phyloP scores from a whole-genome alignment of 345 rosid genomes.

The Melastoma malabathricum region DNA sequence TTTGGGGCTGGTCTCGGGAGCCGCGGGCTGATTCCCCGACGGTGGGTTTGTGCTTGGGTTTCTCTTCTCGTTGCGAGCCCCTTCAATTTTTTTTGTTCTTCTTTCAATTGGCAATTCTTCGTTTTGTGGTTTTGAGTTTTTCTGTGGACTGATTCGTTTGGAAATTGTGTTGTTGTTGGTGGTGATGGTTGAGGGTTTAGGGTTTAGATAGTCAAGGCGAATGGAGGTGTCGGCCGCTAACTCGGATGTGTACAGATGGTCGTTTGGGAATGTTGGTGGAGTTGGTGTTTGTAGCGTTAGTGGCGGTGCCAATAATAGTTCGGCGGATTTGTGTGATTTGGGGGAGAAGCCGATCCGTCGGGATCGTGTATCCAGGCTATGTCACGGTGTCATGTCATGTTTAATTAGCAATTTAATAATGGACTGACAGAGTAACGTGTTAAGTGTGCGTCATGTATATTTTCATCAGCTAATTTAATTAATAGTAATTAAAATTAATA shows the following conservation, averaged over 20 bases:
- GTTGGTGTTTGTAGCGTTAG: slow-evolving; percentile 13
- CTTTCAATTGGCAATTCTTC: neutral
- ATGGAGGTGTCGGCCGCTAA: slow-evolving; percentile 64
- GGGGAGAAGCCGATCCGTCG: too few species aligned
- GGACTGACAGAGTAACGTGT: too few species aligned
- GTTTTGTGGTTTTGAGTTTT: slow-evolving; percentile 5
- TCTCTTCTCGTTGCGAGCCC: neutral
- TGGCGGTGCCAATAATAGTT: slow-evolving; percentile 15
- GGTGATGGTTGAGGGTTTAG: slow-evolving; percentile 25
- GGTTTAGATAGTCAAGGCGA: slow-evolving; percentile 38
- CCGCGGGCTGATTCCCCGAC: slow-evolving; percentile 17
- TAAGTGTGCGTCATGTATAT: too few species aligned
- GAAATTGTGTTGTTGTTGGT: slow-evolving; percentile 1
- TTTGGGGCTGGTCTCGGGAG: too few species aligned
- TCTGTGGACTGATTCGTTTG: slow-evolving; percentile 6
- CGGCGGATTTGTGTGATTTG: too few species aligned
- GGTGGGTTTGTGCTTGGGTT: slow-evolving; percentile 2
- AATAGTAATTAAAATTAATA: too few species aligned
- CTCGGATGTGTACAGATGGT: slow-evolving; percentile 52
- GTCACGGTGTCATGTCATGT: too few species aligned
- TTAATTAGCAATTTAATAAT: too few species aligned
- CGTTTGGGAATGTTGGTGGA: slow-evolving; percentile 18
- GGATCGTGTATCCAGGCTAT: too few species aligned
- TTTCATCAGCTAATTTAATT: too few species aligned
- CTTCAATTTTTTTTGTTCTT: slow-evolving; percentile 1